These are phyloP conservation scores for Epichloe aotearoae DNA, from an alignment of 2,329 filamentous ascomycete genomes.

Conservation along the genomic window DNA sequence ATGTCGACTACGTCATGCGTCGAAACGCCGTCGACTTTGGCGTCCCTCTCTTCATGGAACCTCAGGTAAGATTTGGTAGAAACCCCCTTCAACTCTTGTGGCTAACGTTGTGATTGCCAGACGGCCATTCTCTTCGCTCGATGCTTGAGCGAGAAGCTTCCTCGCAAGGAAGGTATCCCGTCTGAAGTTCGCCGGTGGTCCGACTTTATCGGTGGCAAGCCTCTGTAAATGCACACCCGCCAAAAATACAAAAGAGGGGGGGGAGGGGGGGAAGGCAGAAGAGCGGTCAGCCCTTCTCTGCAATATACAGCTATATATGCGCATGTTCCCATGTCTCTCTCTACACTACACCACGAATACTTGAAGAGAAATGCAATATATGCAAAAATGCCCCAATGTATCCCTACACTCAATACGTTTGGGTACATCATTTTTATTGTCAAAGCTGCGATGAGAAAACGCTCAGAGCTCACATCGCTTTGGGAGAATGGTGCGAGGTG, in stretches of 20 bases:
- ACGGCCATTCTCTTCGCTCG: conserved; percentile 91
- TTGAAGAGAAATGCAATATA: background rate
- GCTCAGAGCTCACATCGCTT: too few species aligned
- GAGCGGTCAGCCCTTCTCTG: background rate
- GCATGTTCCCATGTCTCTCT: too few species aligned
- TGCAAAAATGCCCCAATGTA: too few species aligned
- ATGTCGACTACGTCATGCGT: conserved; percentile 97
- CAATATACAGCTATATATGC: background rate
- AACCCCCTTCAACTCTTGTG: background rate
- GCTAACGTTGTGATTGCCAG: conserved; percentile 29
- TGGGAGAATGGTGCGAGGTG: too few species aligned
- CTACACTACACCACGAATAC: too few species aligned
- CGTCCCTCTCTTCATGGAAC: conserved; percentile 96
- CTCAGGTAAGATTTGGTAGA: conserved; percentile 55
- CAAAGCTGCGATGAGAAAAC: too few species aligned
- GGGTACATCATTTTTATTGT: too few species aligned
- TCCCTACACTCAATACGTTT: too few species aligned
- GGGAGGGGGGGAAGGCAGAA: too few species aligned
- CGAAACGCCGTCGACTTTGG: conserved; percentile 97
- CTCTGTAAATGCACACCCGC: conserved; percentile 33
- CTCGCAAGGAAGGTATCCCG: conserved; percentile 76
- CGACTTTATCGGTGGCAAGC: conserved; percentile 83
- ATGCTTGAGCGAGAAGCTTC: conserved; percentile 95
- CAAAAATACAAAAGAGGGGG: background rate
- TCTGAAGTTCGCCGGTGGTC: conserved; percentile 89